Evolutionary conservation across 2,329 filamentous ascomycete species (phyloP), one percentile per base, ranked within the genome.

Genomic region (Colletotrichum abscissum): DNA sequence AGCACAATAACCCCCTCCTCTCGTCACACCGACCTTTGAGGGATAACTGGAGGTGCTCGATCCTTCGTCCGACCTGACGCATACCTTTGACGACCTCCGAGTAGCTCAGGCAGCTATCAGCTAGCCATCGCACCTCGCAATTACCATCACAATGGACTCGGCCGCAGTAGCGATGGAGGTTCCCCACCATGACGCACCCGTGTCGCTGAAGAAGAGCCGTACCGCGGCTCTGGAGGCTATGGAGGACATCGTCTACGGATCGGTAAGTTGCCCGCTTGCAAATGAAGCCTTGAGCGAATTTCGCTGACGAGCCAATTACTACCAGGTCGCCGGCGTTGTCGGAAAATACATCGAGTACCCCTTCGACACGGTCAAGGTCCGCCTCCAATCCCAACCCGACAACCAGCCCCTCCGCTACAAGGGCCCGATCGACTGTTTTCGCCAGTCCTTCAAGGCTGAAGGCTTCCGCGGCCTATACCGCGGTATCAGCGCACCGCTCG

Each of bases 321-420:
- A 58, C 55, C 76, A 95, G 93, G 83, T 90, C 72, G 95, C 96
- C 68, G 97, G 97, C 74, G 91, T 97, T 73, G 92, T 94, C 46
- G 96, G 96, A 75, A 99, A 98, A 86, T 94, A 96, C 82, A 96
- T 99, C 80, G 97, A 99, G 82, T 99, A 98, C 82, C 97, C 97
- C 28, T 99, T 99, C 84, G 97, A 99, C 84, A 99, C 97, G 0
- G 92, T 99, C 82, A 99, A 99, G 85, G 97, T 99, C 73, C 94
- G 97, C 54, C 90, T 99, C 12, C 97, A 99, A 82, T 97, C 96
- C n/a, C 96, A 98, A 82, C 94, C 95, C 42, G 93, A 96, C 82
- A 91, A 93, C 78, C 87, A 95, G 2, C 95, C 95, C 19, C 89
- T 95, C 24, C 92, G 90, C 73, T 98, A 98, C 83, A 91, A 86